Percentiles rank a stretch among this genome's conserved stretches.
phyloP scores from a whole-genome alignment of 371 early-diverging fungal species.

The Circinella umbellata region DNA sequence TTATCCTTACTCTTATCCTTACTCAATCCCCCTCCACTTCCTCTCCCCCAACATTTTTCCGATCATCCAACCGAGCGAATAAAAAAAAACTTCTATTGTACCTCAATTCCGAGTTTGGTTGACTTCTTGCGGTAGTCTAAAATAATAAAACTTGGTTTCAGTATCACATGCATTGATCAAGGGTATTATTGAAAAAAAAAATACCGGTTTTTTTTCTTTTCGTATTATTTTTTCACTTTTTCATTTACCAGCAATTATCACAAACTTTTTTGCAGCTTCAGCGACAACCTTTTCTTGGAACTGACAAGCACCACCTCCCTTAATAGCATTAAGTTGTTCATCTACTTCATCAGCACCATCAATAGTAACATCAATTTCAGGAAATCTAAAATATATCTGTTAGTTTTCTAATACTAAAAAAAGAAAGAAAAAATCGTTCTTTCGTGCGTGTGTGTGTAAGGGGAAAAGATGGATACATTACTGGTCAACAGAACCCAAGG shows the following conservation, averaged over 20 bases:
- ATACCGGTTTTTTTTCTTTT: no score
- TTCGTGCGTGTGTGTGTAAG: no score
- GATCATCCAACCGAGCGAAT: neutral
- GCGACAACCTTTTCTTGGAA: slow-evolving; percentile 94
- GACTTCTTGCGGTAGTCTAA: slow-evolving; percentile 86
- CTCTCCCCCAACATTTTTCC: neutral
- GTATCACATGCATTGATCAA: slow-evolving; percentile 3
- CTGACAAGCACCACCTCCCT: slow-evolving; percentile 95
- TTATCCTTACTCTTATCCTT: no score
- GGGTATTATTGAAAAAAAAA: neutral
- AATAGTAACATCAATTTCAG: slow-evolving; percentile 83
- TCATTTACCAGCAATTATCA: slow-evolving; percentile 78
- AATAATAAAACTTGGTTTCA: neutral
- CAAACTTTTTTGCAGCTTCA: slow-evolving; percentile 77
- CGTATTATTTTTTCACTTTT: neutral
- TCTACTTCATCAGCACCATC: slow-evolving; percentile 96
- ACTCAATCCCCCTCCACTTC: neutral
- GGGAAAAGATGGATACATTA: slow-evolving; percentile 26
- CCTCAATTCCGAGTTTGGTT: slow-evolving; percentile 71
- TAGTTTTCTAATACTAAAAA: no score
- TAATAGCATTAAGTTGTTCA: slow-evolving; percentile 80
- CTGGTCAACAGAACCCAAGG: slow-evolving; percentile 70
- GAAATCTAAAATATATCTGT: slow-evolving; percentile 35
- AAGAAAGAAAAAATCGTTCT: no score
- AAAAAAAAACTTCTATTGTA: slow-evolving; percentile 27